These are phyloP conservation scores for Aspergillus arachidicola DNA, from an alignment of 2,329 filamentous ascomycete genomes.

Conservation along the genomic window DNA sequence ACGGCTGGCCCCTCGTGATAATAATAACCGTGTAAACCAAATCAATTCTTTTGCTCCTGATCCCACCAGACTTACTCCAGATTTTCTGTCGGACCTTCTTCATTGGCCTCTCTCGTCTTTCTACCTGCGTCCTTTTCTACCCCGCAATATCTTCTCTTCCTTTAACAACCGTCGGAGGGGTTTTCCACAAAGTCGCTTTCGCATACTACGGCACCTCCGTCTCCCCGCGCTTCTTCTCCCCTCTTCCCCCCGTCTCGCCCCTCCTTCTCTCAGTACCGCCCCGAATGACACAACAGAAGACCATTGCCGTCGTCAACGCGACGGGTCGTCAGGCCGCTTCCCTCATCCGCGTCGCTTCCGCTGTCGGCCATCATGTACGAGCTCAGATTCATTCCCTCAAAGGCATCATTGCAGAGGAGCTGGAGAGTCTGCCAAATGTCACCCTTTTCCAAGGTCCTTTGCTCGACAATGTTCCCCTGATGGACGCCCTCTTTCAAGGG, in stretches of 20 bases:
- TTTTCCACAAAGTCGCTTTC: background rate
- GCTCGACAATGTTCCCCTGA: constrained; percentile 71
- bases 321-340: constrained; percentile 95
- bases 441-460: constrained; percentile 68
- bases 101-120: constrained; percentile 16
- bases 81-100: constrained; percentile 16
- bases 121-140: constrained; percentile 18
- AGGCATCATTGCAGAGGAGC: constrained; percentile 84
- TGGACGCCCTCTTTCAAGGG: constrained; percentile 77
- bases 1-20: constrained; percentile 7
- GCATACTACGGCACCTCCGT: constrained; percentile 11
- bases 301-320: constrained; percentile 92
- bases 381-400: constrained; percentile 88
- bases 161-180: background rate
- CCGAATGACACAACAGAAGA: constrained; percentile 61
- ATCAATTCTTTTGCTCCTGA: background rate
- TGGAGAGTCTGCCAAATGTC: constrained; percentile 79
- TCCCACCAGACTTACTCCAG: constrained; percentile 14
- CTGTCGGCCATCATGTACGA: constrained; percentile 89
- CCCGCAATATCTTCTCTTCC: constrained; percentile 18
- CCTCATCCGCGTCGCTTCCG: constrained; percentile 89
- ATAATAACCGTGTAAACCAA: background rate
- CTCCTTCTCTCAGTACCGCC: constrained; percentile 5
- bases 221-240: constrained; percentile 3
- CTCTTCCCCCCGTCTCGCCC: background rate